Base-by-base conservation (phyloP, 352 stramenopile genomes). In the Globisporangium mamillatum region DNA sequence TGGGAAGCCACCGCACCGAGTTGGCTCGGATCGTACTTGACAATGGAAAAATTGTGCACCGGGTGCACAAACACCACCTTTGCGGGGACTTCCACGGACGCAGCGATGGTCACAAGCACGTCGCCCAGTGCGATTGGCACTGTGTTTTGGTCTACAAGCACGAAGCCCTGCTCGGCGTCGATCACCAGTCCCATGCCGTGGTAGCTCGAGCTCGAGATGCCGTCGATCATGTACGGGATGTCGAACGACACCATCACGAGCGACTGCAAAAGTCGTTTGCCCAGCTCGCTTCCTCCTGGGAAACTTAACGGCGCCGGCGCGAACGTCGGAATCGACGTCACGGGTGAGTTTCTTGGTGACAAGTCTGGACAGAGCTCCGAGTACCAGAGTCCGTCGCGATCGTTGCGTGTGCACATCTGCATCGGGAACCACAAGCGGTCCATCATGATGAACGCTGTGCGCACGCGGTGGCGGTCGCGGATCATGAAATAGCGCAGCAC, bases 71-170 rank as follows among this genome's bases (percentile, higher is more conserved):
- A 97, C 16, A 97, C 80, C 1, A 97, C 84, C 66, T 90, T 92
- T 4, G 83, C 91, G 0, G 88, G 83, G 18, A 97, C 78, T 72
- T 98, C 91, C 34, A 97, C 82, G 0, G 82, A 94, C 46, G 90
- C 92, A 16, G 88, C 90, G 56, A 98, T 89, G 1, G 92, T 96
- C 57, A 98, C 84, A 24, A 92, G 70, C 58, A 95, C 85, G 56
- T 97, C 90, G 24, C 90, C 89, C 7, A 97, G 72, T 0, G 90
- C 85, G 48, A 93, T 95, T 4, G 90, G 89, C 24, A 97, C 91
- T 0, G 93, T 98, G 70, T 96, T 98, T 60, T 96, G 89, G 70
- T 98, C 93, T 55, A 97, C 90, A 32, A 97, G 76, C n/a, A 98
- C 89, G 61, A 98, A 90, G 0, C 93, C 93, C 55, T 80, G 71